Evolutionary conservation across 2,329 filamentous ascomycete genomes (phyloP), one percentile per base, ranked within the genome.

Genomic region (Xylariaceae sp.): DNA sequence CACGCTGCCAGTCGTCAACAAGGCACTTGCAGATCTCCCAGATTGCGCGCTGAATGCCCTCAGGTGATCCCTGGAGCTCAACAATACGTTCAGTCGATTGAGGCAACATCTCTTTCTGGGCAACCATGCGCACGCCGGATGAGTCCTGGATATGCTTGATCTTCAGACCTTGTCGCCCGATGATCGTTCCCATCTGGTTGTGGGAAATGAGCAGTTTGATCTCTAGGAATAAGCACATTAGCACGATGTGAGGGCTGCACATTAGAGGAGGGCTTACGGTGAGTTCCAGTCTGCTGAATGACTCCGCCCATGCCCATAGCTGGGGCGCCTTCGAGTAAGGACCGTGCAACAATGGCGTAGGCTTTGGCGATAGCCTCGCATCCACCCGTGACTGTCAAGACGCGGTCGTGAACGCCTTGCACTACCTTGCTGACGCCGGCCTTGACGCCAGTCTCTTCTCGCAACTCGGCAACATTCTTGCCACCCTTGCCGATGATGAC

Each of bases 111-210:
- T 99, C 94, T 76, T 99, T 99, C 74, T 99, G 94, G 39, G 94
- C 94, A 45, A 99, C 92, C 94, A 99, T 99, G 69, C 94, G 92
- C 53, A 97, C 94, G 60, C 92, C 92, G 5, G 94, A 97, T 31
- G 86, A 87, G 71, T 99, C 94, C 72, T 99, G 94, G 63, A 99
- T 99, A 71, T 97, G 90, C 82, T 99, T 99, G 80, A 99, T 99
- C 80, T 97, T 99, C 62, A 97, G 81, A 54, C 94, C 94, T 71
- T 95, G 89, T 60, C 91, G 86, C 65, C 94, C 94, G 69, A 99
- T 99, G 75, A 99, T 97, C 66, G 94, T 99, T 57, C 94, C 94
- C 94, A 99, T 99, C 75, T 99, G 94, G 73, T 97, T 97, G 78
- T 99, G 93, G 33, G 94, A 99, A 73, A 99, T 97, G 70, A 99